Conservation (phyloP, 768 basidiomycete genomes). For the Pisolithus orientalis region DNA sequence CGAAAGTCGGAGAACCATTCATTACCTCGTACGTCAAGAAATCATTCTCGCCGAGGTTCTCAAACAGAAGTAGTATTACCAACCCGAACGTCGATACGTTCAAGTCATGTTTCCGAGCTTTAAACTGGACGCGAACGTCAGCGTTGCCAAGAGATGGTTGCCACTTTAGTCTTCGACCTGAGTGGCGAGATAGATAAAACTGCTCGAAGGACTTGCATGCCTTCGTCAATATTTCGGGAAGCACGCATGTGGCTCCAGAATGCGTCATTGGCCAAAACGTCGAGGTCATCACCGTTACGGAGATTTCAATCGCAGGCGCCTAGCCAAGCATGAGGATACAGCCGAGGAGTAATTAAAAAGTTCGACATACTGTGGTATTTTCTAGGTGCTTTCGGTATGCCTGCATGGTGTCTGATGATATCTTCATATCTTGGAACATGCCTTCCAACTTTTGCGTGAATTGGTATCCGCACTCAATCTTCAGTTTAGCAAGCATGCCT, state of each 20-base stretch:
- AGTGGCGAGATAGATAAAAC: constrained; percentile 87
- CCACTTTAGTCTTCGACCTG: constrained; percentile 88
- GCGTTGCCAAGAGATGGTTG: constrained; percentile 85
- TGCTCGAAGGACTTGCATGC: constrained; percentile 75
- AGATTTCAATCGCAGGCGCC: constrained; percentile 73
- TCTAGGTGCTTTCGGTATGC: constrained; percentile 61
- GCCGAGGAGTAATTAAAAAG: not conserved
- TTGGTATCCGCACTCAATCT: constrained; percentile 92
- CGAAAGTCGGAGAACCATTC: not conserved
- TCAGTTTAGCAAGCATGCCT: constrained; percentile 94
- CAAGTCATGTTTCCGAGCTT: constrained; percentile 73
- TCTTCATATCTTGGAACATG: constrained; percentile 97
- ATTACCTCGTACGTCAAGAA: constrained; percentile 72
- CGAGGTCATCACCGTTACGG: constrained; percentile 90
- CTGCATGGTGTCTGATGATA: constrained; percentile 76
- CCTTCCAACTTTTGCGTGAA: constrained; percentile 98
- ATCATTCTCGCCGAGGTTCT: constrained; percentile 60
- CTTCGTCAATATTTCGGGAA: constrained; percentile 59
- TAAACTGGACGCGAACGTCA: constrained; percentile 83
- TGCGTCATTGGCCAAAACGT: constrained; percentile 92
- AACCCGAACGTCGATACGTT: constrained; percentile 89
- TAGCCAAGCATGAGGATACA: constrained; percentile 27
- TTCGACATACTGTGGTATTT: constrained; percentile 49
- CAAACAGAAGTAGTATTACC: constrained; percentile 84
- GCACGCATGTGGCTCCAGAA: constrained; percentile 53